Evolutionary conservation across 345 rosid genomes (phyloP).

Genomic region (Citrus cavaleriei): DNA sequence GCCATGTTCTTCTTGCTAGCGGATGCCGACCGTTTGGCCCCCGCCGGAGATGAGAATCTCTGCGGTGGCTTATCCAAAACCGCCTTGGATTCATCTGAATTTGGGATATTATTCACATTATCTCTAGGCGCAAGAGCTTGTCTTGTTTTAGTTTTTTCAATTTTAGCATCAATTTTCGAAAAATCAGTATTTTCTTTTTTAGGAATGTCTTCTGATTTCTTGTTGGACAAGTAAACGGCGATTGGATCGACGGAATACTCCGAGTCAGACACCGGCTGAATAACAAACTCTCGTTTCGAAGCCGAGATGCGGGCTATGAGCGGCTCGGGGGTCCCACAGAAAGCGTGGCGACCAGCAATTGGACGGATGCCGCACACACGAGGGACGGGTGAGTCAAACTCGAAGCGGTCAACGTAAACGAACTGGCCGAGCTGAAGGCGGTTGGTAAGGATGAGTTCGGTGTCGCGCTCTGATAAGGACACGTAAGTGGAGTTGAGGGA

Average conservation of each 20-base stretch:
- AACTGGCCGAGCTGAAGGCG: conserved; percentile 99
- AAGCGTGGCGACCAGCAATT: conserved; percentile 86
- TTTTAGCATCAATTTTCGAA: conserved; percentile 14
- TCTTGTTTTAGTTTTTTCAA: conserved; percentile 31
- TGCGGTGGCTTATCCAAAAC: conserved; percentile 38
- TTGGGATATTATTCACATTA: conserved; percentile 10
- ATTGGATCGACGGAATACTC: conserved; percentile 76
- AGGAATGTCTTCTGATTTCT: conserved; percentile 19
- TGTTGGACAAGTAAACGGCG: conserved; percentile 64
- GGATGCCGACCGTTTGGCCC: conserved; percentile 56
- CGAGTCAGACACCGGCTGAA: conserved; percentile 79
- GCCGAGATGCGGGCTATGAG: conserved; percentile 72
- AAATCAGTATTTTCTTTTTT: conserved; percentile 5
- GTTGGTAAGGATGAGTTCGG: conserved; percentile 84
- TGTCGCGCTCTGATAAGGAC: conserved; percentile 89
- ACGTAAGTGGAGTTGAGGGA: conserved; percentile 94
- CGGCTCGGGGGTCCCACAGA: conserved; percentile 80
- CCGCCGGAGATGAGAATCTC: conserved; percentile 82
- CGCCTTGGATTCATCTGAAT: conserved; percentile 24
- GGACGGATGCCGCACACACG: conserved; percentile 77
- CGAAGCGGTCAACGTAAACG: conserved; percentile 78
- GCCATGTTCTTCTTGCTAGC: conserved; percentile 41
- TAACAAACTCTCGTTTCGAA: conserved; percentile 69
- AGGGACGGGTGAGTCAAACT: conserved; percentile 79
- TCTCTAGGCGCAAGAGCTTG: conserved; percentile 59